Evolutionary conservation across 805 yeast species (phyloP), one percentile per base, ranked within the genome.

Genomic region (Yarrowia keelungensis): DNA sequence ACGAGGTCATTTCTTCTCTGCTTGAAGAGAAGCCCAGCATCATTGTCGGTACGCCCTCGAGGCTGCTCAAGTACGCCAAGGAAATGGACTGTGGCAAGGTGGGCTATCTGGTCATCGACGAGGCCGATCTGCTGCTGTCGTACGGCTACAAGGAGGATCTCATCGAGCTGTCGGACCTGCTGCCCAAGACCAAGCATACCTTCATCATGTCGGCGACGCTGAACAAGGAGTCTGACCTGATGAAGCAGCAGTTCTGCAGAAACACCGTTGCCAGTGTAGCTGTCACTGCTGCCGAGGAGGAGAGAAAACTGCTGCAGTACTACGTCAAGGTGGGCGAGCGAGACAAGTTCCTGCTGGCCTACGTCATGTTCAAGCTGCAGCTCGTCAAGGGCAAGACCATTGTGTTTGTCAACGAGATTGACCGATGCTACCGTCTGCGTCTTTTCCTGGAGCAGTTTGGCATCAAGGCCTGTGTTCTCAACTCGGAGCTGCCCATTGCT

Each of bases 171-270:
- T 83, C 89, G 9, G 81, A 83, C 35, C 84, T 79, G 71, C 79
- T 93, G 71, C 92, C 92, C n/a, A 88, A 87, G 75, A 89, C 89
- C 71, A 86, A 85, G 70, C 99, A 95, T 80, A 88, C 95, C 2
- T 95, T 92, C 79, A 81, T 95, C 73, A 95, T 95, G 98, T 90
- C 97, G 79, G 99, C 99, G 2, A 95, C 99, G 3, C 81, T 95
- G 70, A 90, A 87, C 75, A 97, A 91, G 53, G 98, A 94, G 71
- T 86, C 94, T 71, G 87, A 90, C 70, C 86, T 84, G 56, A 79
- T 95, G 73, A 94, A 94, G 78, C 78, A 81, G 64, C 85, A 85
- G 74, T 93, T 90, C 78, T 94, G 98, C 79, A 87, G 91, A 69
- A 53, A 19, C 61, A 62, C 43, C 3, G 67, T 62, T 3, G 67